phyloP scores from a whole-genome alignment of 768 basidiomycete species.

The Pleurotus giganteus region DNA sequence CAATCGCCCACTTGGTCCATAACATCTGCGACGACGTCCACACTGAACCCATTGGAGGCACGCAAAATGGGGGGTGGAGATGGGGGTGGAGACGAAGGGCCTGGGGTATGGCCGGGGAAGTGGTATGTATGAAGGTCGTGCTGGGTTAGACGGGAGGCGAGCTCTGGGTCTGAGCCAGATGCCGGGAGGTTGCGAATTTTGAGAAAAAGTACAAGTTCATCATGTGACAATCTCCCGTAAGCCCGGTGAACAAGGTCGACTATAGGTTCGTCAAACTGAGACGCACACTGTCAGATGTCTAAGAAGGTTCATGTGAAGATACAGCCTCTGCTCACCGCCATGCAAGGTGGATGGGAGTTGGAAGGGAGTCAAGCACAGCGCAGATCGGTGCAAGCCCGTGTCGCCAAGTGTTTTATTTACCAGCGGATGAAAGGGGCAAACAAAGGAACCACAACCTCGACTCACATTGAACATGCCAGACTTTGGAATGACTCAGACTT shows the following conservation, averaged over 20 bases:
- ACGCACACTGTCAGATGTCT: slow-evolving; percentile 15
- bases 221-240: slow-evolving; percentile 63
- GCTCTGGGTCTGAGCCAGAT: slow-evolving; percentile 58
- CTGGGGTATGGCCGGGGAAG: slow-evolving; percentile 39
- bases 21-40: slow-evolving; percentile 75
- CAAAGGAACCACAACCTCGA: not conserved
- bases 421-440: slow-evolving; percentile 1
- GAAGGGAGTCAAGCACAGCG: not conserved
- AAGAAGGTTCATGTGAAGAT: slow-evolving; percentile 2
- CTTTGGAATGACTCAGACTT: too few species aligned
- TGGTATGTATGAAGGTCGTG: slow-evolving; percentile 76
- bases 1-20: slow-evolving; percentile 80
- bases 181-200: slow-evolving; percentile 69
- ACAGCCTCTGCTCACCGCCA: slow-evolving; percentile 34
- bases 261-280: slow-evolving; percentile 33
- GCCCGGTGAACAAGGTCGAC: slow-evolving; percentile 59
- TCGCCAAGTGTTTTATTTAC: slow-evolving; percentile 3
- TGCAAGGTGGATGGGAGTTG: slow-evolving; percentile 1
- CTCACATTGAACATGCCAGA: too few species aligned
- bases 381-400: slow-evolving; percentile 19
- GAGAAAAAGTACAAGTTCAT: slow-evolving; percentile 75
- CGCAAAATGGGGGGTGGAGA: slow-evolving; percentile 26
- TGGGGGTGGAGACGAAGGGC: slow-evolving; percentile 25
- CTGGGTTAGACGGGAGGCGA: slow-evolving; percentile 69
- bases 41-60: slow-evolving; percentile 60